Conservation (phyloP, 108 stramenopile species). For the Epipyxis sp. region DNA sequence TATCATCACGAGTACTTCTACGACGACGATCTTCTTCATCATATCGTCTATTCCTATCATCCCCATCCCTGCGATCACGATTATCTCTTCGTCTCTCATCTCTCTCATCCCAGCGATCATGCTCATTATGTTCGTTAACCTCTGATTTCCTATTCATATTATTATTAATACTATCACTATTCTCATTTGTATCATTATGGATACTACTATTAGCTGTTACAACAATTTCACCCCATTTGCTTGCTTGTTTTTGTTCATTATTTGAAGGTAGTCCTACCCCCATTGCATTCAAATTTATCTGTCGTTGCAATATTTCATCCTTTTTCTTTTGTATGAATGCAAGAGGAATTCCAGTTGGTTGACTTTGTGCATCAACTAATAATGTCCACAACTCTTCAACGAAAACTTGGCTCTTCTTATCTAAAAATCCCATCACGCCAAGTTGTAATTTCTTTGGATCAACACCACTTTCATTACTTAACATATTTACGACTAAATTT, state of each 20-base stretch:
- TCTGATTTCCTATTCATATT: background rate
- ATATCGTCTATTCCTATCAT: too few species aligned
- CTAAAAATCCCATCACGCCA: conserved; percentile 53
- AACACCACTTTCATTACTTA: background rate
- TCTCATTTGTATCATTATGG: background rate
- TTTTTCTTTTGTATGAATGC: conserved; percentile 47
- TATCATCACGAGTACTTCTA: too few species aligned
- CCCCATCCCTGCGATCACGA: too few species aligned
- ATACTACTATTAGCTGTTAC: background rate
- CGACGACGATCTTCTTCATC: too few species aligned
- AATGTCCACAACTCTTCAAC: conserved; percentile 58
- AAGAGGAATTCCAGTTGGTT: conserved; percentile 48
- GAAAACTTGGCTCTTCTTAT: conserved; percentile 47
- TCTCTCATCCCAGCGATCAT: background rate
- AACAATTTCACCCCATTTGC: background rate
- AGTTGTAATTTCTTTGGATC: conserved; percentile 54
- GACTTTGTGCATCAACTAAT: conserved; percentile 49
- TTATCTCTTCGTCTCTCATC: background rate
- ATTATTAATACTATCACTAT: background rate
- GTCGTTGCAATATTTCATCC: background rate
- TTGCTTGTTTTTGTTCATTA: background rate
- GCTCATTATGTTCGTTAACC: background rate
- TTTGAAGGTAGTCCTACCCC: background rate
- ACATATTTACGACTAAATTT: conserved; percentile 25
- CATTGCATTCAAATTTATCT: conserved; percentile 33